Percentiles rank a stretch among this genome's conserved stretches.
Conservation (phyloP, 176 grass and related monocot species). For the Paspalum notatum region DNA sequence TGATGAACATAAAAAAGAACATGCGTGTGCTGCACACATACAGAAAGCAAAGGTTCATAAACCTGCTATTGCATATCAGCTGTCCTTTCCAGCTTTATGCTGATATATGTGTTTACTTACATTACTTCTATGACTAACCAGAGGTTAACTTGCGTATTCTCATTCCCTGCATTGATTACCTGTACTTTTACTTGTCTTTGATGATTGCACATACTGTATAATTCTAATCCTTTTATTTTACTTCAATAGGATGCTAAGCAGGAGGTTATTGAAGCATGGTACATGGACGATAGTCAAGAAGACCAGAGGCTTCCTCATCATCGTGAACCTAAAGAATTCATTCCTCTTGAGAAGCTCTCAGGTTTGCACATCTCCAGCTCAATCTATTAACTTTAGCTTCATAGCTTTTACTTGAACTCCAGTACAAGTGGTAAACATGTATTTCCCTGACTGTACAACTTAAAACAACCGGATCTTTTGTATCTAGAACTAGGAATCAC, state of each 20-base stretch:
- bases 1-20: background rate
- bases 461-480: slow-evolving; percentile 5
- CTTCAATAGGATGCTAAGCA: slow-evolving; percentile 62
- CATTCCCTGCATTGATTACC: background rate
- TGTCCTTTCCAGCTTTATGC: background rate
- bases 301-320: slow-evolving; percentile 88
- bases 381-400: background rate
- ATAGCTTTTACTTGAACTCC: background rate
- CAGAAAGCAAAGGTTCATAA: background rate
- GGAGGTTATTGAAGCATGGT: slow-evolving; percentile 82
- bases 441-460: background rate
- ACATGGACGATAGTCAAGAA: slow-evolving; percentile 85
- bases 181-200: background rate
- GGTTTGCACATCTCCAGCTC: slow-evolving; percentile 41
- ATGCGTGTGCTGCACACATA: background rate
- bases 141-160: background rate
- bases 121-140: background rate
- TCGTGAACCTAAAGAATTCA: slow-evolving; percentile 72
- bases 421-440: background rate
- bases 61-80: background rate
- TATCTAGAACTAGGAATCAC: slow-evolving; percentile 74
- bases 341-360: slow-evolving; percentile 70
- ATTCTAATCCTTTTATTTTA: background rate
- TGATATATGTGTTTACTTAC: background rate
- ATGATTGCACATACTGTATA: background rate